Evolutionary conservation across 495 filamentous ascomycete genomes (phyloP).

Genomic region (Podospora didyma): DNA sequence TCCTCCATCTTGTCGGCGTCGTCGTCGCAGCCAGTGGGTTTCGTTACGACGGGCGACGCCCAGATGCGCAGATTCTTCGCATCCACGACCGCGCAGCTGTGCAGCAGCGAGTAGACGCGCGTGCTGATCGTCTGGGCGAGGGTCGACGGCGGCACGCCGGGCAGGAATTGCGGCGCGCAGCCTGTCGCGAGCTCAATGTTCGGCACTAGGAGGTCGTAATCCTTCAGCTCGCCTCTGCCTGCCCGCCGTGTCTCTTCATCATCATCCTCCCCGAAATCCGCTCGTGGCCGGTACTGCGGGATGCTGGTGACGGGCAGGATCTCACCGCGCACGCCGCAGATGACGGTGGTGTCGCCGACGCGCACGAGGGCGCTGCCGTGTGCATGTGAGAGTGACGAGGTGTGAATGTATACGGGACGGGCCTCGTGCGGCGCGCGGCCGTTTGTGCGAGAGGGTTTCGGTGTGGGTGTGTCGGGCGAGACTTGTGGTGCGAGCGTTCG

Average conservation of each 20-base stretch:
- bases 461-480: constrained; percentile 42
- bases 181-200: constrained; percentile 90
- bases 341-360: constrained; percentile 81
- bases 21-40: constrained; percentile 18
- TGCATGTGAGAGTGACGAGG: constrained; percentile 76
- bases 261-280: constrained; percentile 17
- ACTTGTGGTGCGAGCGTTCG: constrained; percentile 69
- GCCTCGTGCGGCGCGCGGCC: constrained; percentile 66
- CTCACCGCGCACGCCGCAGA: constrained; percentile 87
- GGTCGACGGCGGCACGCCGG: constrained; percentile 72
- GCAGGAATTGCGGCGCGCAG: constrained; percentile 78
- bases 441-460: constrained; percentile 59
- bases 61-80: constrained; percentile 64
- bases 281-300: constrained; percentile 51
- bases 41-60: constrained; percentile 49
- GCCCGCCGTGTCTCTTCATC: background rate
- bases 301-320: constrained; percentile 69
- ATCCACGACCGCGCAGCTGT: constrained; percentile 59
- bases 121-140: constrained; percentile 81
- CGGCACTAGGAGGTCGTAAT: constrained; percentile 77
- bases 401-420: constrained; percentile 67
- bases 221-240: constrained; percentile 37
- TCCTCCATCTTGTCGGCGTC: constrained; percentile 29
- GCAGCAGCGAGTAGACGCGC: constrained; percentile 68
- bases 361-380: constrained; percentile 86